Base-by-base conservation (phyloP, 129 eudicot genomes). In the Sambucus nigra region DNA sequence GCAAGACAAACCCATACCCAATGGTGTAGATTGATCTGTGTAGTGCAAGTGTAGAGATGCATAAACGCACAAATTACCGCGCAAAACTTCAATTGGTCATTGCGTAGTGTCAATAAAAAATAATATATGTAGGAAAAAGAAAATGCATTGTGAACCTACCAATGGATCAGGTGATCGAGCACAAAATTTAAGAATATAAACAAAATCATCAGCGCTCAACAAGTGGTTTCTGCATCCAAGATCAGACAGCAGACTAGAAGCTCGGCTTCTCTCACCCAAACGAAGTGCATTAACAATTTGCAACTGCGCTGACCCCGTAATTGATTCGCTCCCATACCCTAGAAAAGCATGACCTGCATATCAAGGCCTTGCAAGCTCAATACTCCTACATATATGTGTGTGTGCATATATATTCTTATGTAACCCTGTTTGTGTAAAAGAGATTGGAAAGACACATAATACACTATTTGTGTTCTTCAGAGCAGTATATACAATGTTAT, bases 101-200 rank as follows among this genome's bases (percentile, higher is more conserved):
- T 35, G 42, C 42, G 13, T 3, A 35, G 13, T 35, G 42, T 35
- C 42, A 35, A 7, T 12, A 35, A 35, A 35, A 3, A 2, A 35
- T 35, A 35, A 35, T 35, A 35, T 35, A 35, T 8, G 13, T 8
- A 35, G 12, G 12, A 35, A 7, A 8, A 35, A 35, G 7, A 5
- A 16, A 24, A 54, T 35, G 46, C 22, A 68, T 39, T 7, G 16
- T 22, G 35, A 64, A 35, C 82, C 32, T 71, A 84, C 97, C 88
- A 76, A 53, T 32, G 94, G 94, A 79, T 91, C 95, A 47, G 94
- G 94, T 31, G 44, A 45, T 52, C 66, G 63, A 25, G 86, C 81
- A 65, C 94, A 91, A 46, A 76, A 74, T 50, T 66, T 64, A 64
- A 91, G 84, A 60, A 85, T 69, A 35, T 25, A 29, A 56, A 69